phyloP scores from a whole-genome alignment of 192 early-diverging fungal genomes.

The Backusella australiensis region DNA sequence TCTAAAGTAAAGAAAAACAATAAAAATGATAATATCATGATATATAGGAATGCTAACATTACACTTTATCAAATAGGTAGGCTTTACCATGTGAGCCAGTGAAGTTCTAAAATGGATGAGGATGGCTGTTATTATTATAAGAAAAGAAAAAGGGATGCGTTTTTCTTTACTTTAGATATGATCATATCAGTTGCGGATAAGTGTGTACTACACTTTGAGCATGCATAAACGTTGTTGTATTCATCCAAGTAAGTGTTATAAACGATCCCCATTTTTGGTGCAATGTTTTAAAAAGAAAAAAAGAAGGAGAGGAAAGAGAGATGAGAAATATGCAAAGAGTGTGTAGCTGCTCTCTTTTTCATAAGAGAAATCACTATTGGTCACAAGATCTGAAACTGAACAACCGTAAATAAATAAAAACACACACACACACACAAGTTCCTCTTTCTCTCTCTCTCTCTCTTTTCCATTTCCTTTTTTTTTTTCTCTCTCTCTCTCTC shows the following conservation, averaged over 20 bases:
- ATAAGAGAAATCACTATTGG: background rate
- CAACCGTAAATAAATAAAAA: background rate
- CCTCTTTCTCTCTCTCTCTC: background rate
- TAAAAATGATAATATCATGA: background rate
- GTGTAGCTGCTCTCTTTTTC: background rate
- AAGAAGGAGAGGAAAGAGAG: background rate
- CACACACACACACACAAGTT: too few relatives aligned
- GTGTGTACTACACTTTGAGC: constrained; percentile 2
- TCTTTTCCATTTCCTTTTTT: background rate
- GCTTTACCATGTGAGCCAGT: background rate
- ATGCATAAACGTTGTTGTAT: background rate
- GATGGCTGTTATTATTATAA: background rate
- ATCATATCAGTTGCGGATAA: constrained; percentile 4
- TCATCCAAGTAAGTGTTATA: constrained; percentile 4
- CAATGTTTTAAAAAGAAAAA: background rate
- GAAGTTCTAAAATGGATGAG: background rate
- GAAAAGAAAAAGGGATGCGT: background rate
- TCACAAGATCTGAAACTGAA: background rate
- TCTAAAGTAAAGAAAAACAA: background rate
- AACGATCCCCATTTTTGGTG: background rate
- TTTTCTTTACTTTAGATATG: constrained; percentile 6
- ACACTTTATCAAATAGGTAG: background rate
- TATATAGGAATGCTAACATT: background rate
- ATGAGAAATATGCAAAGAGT: background rate
- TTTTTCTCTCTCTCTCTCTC: background rate